These are phyloP conservation scores for Tricholomella constricta DNA, from an alignment of 768 basidiomycete genomes.

Conservation along the genomic window DNA sequence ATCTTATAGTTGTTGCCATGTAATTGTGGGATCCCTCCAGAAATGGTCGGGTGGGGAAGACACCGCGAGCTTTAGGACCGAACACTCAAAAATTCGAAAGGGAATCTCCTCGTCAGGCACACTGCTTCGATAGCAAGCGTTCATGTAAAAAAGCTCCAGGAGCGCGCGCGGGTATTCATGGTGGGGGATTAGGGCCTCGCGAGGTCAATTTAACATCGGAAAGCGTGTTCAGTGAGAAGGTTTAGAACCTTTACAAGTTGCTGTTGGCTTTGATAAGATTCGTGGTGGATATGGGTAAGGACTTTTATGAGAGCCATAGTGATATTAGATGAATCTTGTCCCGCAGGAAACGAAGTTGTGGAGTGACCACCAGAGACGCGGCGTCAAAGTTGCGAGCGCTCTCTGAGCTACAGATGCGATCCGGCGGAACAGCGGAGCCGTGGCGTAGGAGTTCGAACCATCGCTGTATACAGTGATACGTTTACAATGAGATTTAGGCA, in stretches of 20 bases:
- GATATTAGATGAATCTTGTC: constrained; percentile 27
- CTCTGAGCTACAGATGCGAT: constrained; percentile 43
- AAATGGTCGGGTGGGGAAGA: constrained; percentile 31
- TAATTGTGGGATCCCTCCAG: constrained; percentile 25
- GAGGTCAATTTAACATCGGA: constrained; percentile 32
- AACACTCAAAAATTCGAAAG: constrained; percentile 29
- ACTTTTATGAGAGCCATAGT: constrained; percentile 35
- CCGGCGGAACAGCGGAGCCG: constrained; percentile 39
- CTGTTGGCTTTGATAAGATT: constrained; percentile 30
- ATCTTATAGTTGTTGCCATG: constrained; percentile 34
- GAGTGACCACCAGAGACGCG: constrained; percentile 43
- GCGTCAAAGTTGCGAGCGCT: constrained; percentile 35
- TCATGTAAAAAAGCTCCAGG: constrained; percentile 31
- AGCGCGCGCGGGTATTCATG: constrained; percentile 26
- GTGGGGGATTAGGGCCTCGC: constrained; percentile 31
- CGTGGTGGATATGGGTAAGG: constrained; percentile 34
- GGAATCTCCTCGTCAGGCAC: constrained; percentile 32
- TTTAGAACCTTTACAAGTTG: constrained; percentile 29
- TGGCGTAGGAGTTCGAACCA: constrained; percentile 12
- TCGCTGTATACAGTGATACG: neutral
- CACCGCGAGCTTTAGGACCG: constrained; percentile 29
- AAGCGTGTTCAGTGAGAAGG: constrained; percentile 30
- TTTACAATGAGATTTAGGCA: constrained; percentile 13
- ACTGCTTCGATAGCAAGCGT: constrained; percentile 26
- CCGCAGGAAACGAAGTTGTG: constrained; percentile 32